These are phyloP conservation scores for Cladorrhinum sp. DNA, from an alignment of 2,329 filamentous ascomycete genomes.

Conservation along the genomic window DNA sequence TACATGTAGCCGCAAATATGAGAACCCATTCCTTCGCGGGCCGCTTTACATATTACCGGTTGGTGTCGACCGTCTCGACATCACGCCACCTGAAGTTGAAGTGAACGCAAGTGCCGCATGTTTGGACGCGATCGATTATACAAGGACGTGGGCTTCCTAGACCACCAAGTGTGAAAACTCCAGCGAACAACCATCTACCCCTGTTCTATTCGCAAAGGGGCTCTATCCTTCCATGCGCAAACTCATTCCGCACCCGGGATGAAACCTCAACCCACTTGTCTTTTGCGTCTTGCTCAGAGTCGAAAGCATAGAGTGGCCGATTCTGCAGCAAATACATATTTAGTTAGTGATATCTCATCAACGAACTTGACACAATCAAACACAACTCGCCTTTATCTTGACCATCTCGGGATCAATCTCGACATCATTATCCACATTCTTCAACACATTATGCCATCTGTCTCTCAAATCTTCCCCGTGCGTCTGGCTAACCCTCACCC, in stretches of 20 bases:
- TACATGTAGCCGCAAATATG: too few species aligned
- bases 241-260: constrained; percentile 34
- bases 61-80: too few species aligned
- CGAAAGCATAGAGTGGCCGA: constrained; percentile 45
- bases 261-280: constrained; percentile 43
- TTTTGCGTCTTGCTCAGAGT: constrained; percentile 43
- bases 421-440: constrained; percentile 39
- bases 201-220: constrained; percentile 28
- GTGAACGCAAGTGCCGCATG: too few species aligned
- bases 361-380: too few species aligned
- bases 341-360: too few species aligned
- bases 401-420: constrained; percentile 45
- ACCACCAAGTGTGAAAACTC: too few species aligned
- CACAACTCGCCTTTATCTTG: constrained; percentile 35
- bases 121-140: too few species aligned
- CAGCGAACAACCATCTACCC: too few species aligned
- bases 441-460: constrained; percentile 43
- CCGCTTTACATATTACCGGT: too few species aligned
- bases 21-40: too few species aligned
- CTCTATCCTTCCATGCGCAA: constrained; percentile 36
- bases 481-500: constrained; percentile 40
- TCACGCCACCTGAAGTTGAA: too few species aligned
- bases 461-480: constrained; percentile 44
- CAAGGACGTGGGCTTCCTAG: too few species aligned
- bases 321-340: constrained; percentile 32